Conservation (phyloP, 257 asterid species). For the Leonotis leonurus region DNA sequence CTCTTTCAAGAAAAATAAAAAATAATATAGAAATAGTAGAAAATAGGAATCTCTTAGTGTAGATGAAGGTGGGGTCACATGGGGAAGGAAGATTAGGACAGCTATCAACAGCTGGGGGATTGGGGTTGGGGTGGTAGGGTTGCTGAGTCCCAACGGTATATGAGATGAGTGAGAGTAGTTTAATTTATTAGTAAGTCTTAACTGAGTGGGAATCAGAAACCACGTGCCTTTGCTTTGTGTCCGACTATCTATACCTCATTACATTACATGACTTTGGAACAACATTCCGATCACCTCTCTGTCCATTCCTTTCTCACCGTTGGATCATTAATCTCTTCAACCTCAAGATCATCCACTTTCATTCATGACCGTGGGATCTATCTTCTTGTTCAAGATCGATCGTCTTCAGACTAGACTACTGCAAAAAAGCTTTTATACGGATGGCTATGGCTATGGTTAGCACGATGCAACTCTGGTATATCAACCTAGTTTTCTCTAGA, state of each 20-base stretch:
- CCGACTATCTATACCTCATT: constrained; percentile 25
- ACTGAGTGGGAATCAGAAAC: constrained; percentile 63
- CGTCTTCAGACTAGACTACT: no score
- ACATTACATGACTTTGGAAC: constrained; percentile 5
- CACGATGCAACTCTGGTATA: no score
- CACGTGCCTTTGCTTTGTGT: constrained; percentile 77
- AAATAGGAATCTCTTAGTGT: not conserved
- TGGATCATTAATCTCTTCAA: constrained; percentile 15
- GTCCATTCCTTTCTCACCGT: constrained; percentile 18
- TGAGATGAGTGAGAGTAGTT: constrained; percentile 42
- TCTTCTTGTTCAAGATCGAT: not conserved
- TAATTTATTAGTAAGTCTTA: constrained; percentile 30
- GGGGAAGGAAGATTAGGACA: constrained; percentile 68
- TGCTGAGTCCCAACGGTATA: constrained; percentile 65
- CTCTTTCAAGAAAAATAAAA: not conserved
- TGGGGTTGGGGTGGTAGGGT: constrained; percentile 40
- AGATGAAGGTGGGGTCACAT: constrained; percentile 62
- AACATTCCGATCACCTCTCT: constrained; percentile 33
- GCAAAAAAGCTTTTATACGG: no score
- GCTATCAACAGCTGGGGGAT: constrained; percentile 69
- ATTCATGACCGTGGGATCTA: no score
- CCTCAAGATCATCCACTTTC: not conserved
- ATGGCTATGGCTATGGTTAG: no score
- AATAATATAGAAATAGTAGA: not conserved
- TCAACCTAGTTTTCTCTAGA: no score